phyloP scores from a whole-genome alignment of 2,329 filamentous ascomycete genomes.

The Aspergillus aculeatinus region DNA sequence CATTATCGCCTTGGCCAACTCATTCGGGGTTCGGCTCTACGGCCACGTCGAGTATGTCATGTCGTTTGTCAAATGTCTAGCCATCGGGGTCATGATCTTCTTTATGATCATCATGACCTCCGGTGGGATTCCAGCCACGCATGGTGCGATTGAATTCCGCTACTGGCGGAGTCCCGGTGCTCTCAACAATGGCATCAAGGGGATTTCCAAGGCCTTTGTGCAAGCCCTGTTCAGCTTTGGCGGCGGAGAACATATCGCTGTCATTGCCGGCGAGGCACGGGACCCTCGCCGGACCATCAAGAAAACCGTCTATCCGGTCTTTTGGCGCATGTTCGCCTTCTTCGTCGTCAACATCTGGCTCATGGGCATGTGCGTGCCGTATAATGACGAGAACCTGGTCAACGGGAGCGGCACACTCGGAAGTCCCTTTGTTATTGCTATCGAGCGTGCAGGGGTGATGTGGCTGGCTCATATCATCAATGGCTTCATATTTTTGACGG shows the following conservation, averaged over 20 bases:
- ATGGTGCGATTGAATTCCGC: conserved; percentile 34
- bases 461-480: conserved; percentile 34
- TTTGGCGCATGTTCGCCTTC: conserved; percentile 37
- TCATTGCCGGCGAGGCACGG: conserved; percentile 34
- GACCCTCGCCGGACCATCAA: conserved; percentile 32
- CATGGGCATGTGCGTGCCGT: conserved; percentile 37
- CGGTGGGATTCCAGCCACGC: conserved; percentile 32
- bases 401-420: conserved; percentile 31
- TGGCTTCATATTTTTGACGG: conserved; percentile 36
- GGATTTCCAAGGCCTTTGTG: conserved; percentile 36
- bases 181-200: conserved; percentile 35
- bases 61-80: conserved; percentile 33
- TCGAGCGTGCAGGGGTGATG: conserved; percentile 30
- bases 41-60: conserved; percentile 26
- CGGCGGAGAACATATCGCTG: conserved; percentile 33
- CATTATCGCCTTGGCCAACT: conserved; percentile 27
- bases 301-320: conserved; percentile 32
- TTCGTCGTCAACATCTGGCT: conserved; percentile 39
- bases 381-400: conserved; percentile 28
- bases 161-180: conserved; percentile 30
- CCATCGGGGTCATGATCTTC: conserved; percentile 34
- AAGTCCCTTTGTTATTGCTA: conserved; percentile 33
- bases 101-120: conserved; percentile 40
- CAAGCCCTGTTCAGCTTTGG: conserved; percentile 38
- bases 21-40: conserved; percentile 30